Evolutionary conservation across 208 protist genomes (phyloP).

Genomic region (Acanthamoeba castellanii): DNA sequence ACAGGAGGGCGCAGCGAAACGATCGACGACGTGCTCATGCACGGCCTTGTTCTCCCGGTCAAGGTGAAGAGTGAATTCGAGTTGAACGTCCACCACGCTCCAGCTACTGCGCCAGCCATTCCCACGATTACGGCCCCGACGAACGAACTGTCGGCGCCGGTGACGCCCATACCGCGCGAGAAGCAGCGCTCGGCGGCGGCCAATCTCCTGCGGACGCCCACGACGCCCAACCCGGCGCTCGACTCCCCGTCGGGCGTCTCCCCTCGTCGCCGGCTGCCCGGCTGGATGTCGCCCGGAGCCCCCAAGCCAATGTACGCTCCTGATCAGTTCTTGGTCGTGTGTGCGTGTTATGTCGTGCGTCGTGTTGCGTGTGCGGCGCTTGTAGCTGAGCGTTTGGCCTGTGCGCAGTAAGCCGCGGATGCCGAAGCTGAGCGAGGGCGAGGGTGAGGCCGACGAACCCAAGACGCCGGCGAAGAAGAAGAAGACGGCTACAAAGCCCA

Average conservation of each 20-base stretch:
- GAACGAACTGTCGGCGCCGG: neutral
- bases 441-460: neutral
- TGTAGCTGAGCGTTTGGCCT: neutral
- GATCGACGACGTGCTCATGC: neutral
- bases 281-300: conserved; percentile 45
- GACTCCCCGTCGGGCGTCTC: neutral
- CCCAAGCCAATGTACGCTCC: neutral
- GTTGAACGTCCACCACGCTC: neutral
- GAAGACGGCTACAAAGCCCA: neutral
- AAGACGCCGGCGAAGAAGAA: neutral
- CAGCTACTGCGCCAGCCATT: neutral
- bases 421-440: neutral
- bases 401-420: conserved; percentile 23
- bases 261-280: neutral
- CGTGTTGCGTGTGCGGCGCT: neutral
- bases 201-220: conserved; percentile 4
- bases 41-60: neutral
- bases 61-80: neutral
- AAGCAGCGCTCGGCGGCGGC: neutral
- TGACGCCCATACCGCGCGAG: neutral
- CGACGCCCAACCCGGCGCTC: neutral
- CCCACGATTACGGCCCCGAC: neutral
- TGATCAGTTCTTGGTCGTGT: too few species aligned
- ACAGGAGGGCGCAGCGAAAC: neutral
- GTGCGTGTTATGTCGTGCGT: neutral